Evolutionary conservation across 2,329 filamentous ascomycete species (phyloP), one percentile per base, ranked within the genome.

Genomic region (Gnomoniopsis smithogilvyi): DNA sequence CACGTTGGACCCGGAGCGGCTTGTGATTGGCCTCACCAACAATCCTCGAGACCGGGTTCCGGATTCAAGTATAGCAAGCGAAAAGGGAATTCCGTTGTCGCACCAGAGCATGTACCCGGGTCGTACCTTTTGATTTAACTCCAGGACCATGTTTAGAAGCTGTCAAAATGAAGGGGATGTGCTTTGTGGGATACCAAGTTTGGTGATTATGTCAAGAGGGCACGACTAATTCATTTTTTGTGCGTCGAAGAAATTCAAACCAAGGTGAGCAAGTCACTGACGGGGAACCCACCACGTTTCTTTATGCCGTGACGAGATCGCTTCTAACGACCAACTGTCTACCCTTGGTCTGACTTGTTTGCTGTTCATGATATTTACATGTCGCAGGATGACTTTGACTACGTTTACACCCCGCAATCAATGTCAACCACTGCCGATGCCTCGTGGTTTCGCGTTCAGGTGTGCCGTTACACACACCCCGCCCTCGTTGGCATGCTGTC

Each of bases 1-100:
- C 60, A 60, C 60, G 60, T 62, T 62, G 60, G 47, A 43, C 51
- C 46, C 17, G 24, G 3, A 33, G 21, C 21, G 43, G 11, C n/a
- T 33, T 47, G 46, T 61, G 58, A 62, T 62, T 62, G 60, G 60
- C 34, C 53, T 47, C 51, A 48, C 30, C 47, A 30, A 22, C 26
- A 51, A 21, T 24, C 19, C 30, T 12, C 34, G 38, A 47, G 45
- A 24, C 50, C n/a, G 43, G 15, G 12, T 14, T 12, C 3, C n/a
- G 17, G 15, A 17, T 6, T 14, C 34, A 11, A 36, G 17, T 17
- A 53, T 10, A 47, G 45, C 45, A n/a, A 48, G 22, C 47, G 47
- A 49, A 30, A 22, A 11, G 14, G 15, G 17, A 46, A 41, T 22
- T 41, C 41, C 22, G 19, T 33, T 47, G 41, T 54, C 51, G 51